These are phyloP conservation scores for Fusarium decemcellulare DNA, from an alignment of 2,329 filamentous ascomycete genomes.

Conservation along the genomic window DNA sequence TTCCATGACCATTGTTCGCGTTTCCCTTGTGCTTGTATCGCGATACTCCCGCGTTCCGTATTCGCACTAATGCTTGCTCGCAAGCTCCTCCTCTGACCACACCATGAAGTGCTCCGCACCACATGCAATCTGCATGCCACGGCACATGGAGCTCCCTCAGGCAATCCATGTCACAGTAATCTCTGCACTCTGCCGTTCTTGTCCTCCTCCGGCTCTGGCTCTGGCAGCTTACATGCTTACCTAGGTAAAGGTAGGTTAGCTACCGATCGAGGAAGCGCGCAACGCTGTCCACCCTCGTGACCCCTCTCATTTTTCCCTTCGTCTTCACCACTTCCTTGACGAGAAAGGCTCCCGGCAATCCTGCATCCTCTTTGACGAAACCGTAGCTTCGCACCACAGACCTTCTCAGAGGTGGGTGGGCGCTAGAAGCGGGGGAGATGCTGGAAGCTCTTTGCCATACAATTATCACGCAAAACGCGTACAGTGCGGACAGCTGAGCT, in stretches of 20 bases:
- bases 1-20: slow-evolving; percentile 14
- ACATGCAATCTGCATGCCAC: slow-evolving; percentile 32
- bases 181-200: slow-evolving; percentile 1
- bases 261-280: neutral
- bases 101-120: slow-evolving; percentile 18
- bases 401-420: slow-evolving; percentile 11
- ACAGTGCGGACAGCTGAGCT: slow-evolving; percentile 32
- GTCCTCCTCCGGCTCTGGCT: slow-evolving; percentile 10
- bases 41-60: slow-evolving; percentile 31
- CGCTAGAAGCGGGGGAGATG: slow-evolving; percentile 35
- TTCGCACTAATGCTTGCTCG: slow-evolving; percentile 34
- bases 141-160: slow-evolving; percentile 9
- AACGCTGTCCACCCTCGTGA: neutral
- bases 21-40: slow-evolving; percentile 22
- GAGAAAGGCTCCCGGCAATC: neutral
- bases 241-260: too few relatives aligned
- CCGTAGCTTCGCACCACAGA: slow-evolving; percentile 31
- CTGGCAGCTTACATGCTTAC: slow-evolving; percentile 1
- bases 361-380: slow-evolving; percentile 17
- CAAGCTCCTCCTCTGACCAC: slow-evolving; percentile 19
- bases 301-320: slow-evolving; percentile 2
- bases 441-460: slow-evolving; percentile 3
- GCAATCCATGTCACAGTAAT: slow-evolving; percentile 13
- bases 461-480: slow-evolving; percentile 14
- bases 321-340: neutral